Evolutionary conservation across 2,329 filamentous ascomycete species (phyloP).

Genomic region (Torrubiellomyces zombiae): DNA sequence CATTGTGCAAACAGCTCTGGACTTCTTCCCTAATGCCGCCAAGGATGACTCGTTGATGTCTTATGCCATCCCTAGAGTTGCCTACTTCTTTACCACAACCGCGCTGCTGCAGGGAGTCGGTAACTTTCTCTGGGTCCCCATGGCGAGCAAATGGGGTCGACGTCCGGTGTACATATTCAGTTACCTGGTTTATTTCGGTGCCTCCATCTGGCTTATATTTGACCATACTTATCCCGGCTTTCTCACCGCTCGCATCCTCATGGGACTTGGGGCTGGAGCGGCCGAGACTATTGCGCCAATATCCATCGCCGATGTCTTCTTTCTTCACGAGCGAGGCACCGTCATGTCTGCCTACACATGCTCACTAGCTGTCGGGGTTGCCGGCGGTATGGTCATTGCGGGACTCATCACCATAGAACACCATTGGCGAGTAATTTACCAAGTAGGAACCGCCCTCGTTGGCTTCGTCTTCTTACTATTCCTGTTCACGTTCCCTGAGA

Average conservation of each 20-base stretch:
- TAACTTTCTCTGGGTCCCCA: slow-evolving; percentile 28
- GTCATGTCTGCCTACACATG: slow-evolving; percentile 30
- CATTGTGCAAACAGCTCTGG: slow-evolving; percentile 26
- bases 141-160: slow-evolving; percentile 27
- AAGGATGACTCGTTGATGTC: slow-evolving; percentile 12
- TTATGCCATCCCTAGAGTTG: slow-evolving; percentile 22
- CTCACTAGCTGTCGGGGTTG: slow-evolving; percentile 24
- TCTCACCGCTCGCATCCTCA: slow-evolving; percentile 28
- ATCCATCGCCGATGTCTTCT: slow-evolving; percentile 38
- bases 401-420: slow-evolving; percentile 31
- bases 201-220: slow-evolving; percentile 25
- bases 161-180: slow-evolving; percentile 25
- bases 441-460: slow-evolving; percentile 31
- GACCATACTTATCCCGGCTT: slow-evolving; percentile 23
- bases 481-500: slow-evolving; percentile 38
- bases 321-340: slow-evolving; percentile 35
- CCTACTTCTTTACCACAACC: slow-evolving; percentile 36
- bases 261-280: slow-evolving; percentile 36
- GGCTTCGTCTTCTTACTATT: slow-evolving; percentile 28
- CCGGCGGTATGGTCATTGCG: slow-evolving; percentile 24
- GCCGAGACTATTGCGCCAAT: slow-evolving; percentile 34
- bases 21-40: slow-evolving; percentile 25
- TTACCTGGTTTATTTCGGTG: slow-evolving; percentile 24
- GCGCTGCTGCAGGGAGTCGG: slow-evolving; percentile 31
- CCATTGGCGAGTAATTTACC: slow-evolving; percentile 34